Base-by-base conservation (phyloP, 176 grass and related monocot genomes). In the Dendrocalamus sinicus region DNA sequence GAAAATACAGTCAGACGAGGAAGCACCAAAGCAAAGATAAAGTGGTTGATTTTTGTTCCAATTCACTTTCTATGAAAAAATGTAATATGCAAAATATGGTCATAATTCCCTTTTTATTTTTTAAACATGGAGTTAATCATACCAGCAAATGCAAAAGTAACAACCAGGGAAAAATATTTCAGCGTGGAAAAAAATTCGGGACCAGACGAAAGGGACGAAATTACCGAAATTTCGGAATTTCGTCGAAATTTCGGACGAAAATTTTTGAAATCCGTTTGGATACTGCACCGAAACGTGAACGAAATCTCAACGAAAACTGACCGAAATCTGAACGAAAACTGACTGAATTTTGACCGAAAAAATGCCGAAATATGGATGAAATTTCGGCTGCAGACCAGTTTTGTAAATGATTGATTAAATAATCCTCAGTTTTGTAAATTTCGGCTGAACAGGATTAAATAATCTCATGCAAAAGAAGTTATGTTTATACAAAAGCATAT, bases 1-100 rank as follows among this genome's bases (percentile, higher is more conserved):
- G 12, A 70, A 26, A 79, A 65, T 69, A 58, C 22, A 72, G 46
- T 50, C 48, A 94, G 43, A 35, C 15, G 68, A 65, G 55, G 23
- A 65, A 72, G 82, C 68, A 52, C 17, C 72, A 7, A 66, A 72
- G 61, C 37, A 17, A 67, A 80, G n/a, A 54, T 9, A 14, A 40
- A 76, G 9, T 66, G 41, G 20, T 62, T 63, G 9, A 75, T 51
- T 28, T 50, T 57, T 63, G 72, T 79, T 72, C 54, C 46, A 89
- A 47, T 20, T 76, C 39, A 71, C 16, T 63, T 81, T 67, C 51
- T 58, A 60, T 67, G 40, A 30, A 72, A 8, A 55, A 72, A 72
- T 64, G n/a, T 37, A 43, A 53, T 26, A 23, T 70, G 32, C n/a
- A 69, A 51, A 75, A 86, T 62, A 46, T 10, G 58, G 52, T 44